These are phyloP conservation scores for Epichloe sp. DNA, from an alignment of 2,329 filamentous ascomycete species.

Conservation along the genomic window DNA sequence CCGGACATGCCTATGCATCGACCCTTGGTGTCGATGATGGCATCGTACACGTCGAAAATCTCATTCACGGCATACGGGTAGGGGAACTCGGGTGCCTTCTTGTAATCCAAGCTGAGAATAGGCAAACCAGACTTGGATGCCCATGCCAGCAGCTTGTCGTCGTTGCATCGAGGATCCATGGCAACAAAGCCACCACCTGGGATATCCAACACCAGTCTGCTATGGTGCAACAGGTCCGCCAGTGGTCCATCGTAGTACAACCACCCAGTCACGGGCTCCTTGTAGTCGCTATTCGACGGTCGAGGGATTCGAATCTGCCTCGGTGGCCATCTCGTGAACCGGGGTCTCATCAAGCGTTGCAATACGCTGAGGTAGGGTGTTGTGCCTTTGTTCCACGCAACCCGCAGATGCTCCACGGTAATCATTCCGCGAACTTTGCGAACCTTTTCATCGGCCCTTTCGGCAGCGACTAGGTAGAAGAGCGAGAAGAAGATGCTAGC, in stretches of 20 bases:
- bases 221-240: slow-evolving; percentile 61
- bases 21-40: slow-evolving; percentile 23
- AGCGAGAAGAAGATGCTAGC: slow-evolving; percentile 71
- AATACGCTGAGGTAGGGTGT: slow-evolving; percentile 72
- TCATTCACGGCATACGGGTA: slow-evolving; percentile 37
- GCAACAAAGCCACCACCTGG: slow-evolving; percentile 93
- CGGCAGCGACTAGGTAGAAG: slow-evolving; percentile 87
- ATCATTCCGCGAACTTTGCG: slow-evolving; percentile 75
- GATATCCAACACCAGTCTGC: slow-evolving; percentile 72
- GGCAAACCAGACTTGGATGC: slow-evolving; percentile 80
- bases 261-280: slow-evolving; percentile 73
- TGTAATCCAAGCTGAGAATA: slow-evolving; percentile 80
- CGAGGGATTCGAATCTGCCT: slow-evolving; percentile 73
- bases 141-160: slow-evolving; percentile 90
- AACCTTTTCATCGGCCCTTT: slow-evolving; percentile 93
- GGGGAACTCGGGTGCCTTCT: slow-evolving; percentile 36
- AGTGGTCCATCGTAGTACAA: slow-evolving; percentile 88
- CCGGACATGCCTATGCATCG: slow-evolving; percentile 33
- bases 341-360: slow-evolving; percentile 60
- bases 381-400: slow-evolving; percentile 91
- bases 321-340: slow-evolving; percentile 69
- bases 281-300: slow-evolving; percentile 67
- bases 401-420: slow-evolving; percentile 80
- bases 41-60: slow-evolving; percentile 33
- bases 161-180: slow-evolving; percentile 88